Base-by-base conservation (phyloP, 2,329 filamentous ascomycete genomes). In the Hymenoscyphus salicellus region DNA sequence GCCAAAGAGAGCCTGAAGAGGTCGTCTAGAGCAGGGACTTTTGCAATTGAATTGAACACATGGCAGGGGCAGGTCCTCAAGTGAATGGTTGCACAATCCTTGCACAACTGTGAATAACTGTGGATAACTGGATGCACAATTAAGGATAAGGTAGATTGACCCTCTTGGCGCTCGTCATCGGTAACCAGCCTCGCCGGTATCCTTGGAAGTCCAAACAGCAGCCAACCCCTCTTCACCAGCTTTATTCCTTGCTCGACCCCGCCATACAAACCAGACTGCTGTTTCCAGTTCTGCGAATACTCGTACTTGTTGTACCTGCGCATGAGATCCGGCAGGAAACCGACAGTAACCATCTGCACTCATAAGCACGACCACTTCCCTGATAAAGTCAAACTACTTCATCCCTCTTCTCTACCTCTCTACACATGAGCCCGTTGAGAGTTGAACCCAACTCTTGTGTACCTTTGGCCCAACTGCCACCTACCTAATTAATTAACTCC, bases 161-260 rank as follows among this genome's bases (percentile, higher is more conserved):
- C n/a, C n/a, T 46, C 43, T 46, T 46, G 43, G 43, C 43, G n/a
- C n/a, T 46, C 43, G 43, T 46, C 43, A 46, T 46, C 43, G 43
- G 7, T 46, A 46, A 23, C 43, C 41, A 43, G 41, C 41, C 41
- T 43, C n/a, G 41, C 28, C 3, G 6, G 28, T 30, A n/a, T n/a
- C 14, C 46, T 10, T 52, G 46, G n/a, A 52, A 52, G 46, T 5
- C 8, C n/a, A n/a, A 5, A 20, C n/a, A n/a, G 5, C 7, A 23
- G 17, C 2, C 8, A 4, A 28, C 46, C 46, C 46, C 46, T 52
- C 23, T 20, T 52, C n/a, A 20, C n/a, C 7, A 3, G 6, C 43
- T 46, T 46, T 10, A n/a, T 49, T 49, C 43, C 46, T 26, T 52
- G 46, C 46, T 52, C n/a, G 3, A 52, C 46, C 46, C 46, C 46